Percentiles rank a stretch among this genome's conserved stretches.
Conservation (phyloP, 495 filamentous ascomycete species). For the Apiosordaria backusii region DNA sequence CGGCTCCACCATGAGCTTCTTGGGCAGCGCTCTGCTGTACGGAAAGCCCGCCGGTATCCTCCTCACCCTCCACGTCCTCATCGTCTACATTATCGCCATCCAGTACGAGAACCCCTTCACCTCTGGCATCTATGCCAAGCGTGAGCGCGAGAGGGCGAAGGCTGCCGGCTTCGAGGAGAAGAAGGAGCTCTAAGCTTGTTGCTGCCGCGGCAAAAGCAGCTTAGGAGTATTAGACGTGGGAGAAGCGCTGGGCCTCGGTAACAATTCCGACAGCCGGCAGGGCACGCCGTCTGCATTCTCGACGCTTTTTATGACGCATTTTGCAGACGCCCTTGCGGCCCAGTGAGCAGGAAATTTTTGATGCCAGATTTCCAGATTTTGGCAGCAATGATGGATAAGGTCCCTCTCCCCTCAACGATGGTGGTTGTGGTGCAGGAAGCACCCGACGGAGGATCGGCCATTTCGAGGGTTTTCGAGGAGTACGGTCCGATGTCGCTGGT, state of each 20-base stretch:
- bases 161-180: constrained; percentile 33
- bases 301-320: neutral
- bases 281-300: constrained; percentile 11
- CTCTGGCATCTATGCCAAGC: constrained; percentile 86
- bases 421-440: constrained; percentile 24
- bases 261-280: neutral
- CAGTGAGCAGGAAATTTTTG: constrained; percentile 10
- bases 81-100: constrained; percentile 79
- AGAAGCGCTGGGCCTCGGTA: constrained; percentile 18
- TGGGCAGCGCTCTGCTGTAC: constrained; percentile 82
- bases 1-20: constrained; percentile 86
- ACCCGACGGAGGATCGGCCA: constrained; percentile 19
- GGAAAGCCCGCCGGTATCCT: constrained; percentile 85
- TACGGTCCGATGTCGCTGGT: constrained; percentile 20
- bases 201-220: constrained; percentile 1
- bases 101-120: constrained; percentile 98
- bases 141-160: constrained; percentile 54
- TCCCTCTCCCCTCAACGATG: constrained; percentile 25
- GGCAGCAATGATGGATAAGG: constrained; percentile 15
- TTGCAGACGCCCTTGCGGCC: constrained; percentile 2
- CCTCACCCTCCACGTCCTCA: constrained; percentile 69
- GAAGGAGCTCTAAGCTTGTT: constrained; percentile 42
- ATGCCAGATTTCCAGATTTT: constrained; percentile 12
- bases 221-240: constrained; percentile 10
- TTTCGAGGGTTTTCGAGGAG: constrained; percentile 13